phyloP scores from a whole-genome alignment of 2,329 filamentous ascomycete species.

The Penicillium griseofulvum region DNA sequence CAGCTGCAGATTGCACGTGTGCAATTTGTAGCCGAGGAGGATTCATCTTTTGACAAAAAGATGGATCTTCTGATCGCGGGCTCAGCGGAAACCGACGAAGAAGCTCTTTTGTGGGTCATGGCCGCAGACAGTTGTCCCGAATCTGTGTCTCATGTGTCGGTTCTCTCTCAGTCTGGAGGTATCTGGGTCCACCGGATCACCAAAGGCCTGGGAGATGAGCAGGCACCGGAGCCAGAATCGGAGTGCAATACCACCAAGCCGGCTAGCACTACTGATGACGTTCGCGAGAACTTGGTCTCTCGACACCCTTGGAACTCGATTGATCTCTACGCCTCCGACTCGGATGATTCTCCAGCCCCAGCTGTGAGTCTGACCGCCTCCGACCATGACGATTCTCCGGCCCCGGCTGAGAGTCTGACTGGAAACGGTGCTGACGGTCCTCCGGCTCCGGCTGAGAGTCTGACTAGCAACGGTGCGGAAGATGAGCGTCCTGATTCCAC shows the following conservation, averaged over 20 bases:
- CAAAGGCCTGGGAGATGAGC: not conserved
- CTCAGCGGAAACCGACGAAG: not conserved
- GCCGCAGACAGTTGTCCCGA: not conserved
- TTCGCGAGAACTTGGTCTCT: not conserved
- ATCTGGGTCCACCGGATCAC: constrained; percentile 1
- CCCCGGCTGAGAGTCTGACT: not conserved
- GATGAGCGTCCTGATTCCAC: not conserved
- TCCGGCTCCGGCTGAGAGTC: not conserved
- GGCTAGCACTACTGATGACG: not conserved
- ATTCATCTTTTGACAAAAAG: not conserved
- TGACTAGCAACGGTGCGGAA: not conserved
- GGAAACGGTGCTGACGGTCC: not conserved
- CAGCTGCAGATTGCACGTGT: constrained; percentile 3
- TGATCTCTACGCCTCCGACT: not conserved
- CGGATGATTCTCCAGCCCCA: not conserved
- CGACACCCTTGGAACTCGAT: not conserved
- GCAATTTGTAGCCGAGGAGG: not conserved
- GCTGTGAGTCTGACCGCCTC: too few species aligned
- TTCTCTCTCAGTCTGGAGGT: not conserved
- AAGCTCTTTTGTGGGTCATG: not conserved
- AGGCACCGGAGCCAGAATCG: not conserved
- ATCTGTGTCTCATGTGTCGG: not conserved
- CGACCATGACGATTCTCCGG: not conserved
- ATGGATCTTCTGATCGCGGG: constrained; percentile 1
- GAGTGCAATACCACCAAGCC: not conserved